phyloP scores from a whole-genome alignment of 2,329 filamentous ascomycete species.

The Dothidotthia symphoricarpi region DNA sequence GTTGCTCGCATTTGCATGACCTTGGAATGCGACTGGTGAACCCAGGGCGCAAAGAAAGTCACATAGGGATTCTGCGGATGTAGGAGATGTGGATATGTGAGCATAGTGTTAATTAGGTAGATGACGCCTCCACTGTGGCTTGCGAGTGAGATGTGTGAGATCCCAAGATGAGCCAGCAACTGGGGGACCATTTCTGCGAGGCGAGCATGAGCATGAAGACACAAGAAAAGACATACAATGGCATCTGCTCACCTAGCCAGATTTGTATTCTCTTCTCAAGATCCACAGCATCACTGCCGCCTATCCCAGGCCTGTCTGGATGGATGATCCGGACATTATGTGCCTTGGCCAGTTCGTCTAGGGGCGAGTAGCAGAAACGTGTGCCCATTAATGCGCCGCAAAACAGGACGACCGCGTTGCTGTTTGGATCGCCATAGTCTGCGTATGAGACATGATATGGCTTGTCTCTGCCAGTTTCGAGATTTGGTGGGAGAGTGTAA shows the following conservation, averaged over 20 bases:
- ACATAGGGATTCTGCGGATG: conserved; percentile 28
- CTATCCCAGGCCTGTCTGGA: conserved; percentile 31
- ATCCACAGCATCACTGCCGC: conserved; percentile 27
- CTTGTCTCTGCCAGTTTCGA: conserved; percentile 13
- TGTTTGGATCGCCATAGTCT: conserved; percentile 30
- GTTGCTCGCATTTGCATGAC: conserved; percentile 20
- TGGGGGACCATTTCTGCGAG: conserved; percentile 29
- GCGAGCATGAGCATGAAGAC: neutral
- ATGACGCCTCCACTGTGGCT: conserved; percentile 35
- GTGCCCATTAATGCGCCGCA: conserved; percentile 31
- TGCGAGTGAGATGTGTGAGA: conserved; percentile 32
- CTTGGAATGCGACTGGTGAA: conserved; percentile 30
- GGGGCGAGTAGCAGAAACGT: conserved; percentile 25
- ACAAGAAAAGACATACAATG: neutral
- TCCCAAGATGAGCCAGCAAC: conserved; percentile 28
- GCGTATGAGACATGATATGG: conserved; percentile 30
- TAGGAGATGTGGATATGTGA: conserved; percentile 27
- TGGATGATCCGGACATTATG: conserved; percentile 32
- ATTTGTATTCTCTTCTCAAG: conserved; percentile 23
- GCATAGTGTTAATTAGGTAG: conserved; percentile 31
- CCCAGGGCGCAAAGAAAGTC: conserved; percentile 35
- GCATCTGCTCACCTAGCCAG: conserved; percentile 33
- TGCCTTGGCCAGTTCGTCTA: conserved; percentile 28
- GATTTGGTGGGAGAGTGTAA: conserved; percentile 24
- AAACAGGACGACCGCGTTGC: conserved; percentile 31